Base-by-base conservation (phyloP, 805 yeast species). In the Saccharomyces mikatae region DNA sequence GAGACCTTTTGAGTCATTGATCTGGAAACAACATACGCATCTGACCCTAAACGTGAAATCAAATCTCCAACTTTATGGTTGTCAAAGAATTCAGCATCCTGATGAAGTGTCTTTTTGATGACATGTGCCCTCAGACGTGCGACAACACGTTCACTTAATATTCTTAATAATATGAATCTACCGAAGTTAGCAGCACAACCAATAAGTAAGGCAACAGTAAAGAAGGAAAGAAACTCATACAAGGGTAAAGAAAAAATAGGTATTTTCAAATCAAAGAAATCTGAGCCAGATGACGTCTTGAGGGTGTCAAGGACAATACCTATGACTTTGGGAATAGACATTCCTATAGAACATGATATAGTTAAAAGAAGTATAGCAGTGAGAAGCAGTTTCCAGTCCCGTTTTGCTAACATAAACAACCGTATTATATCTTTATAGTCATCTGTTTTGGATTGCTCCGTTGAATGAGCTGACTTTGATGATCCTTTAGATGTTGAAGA, bases 21-120 rank as follows among this genome's bases (percentile, higher is more conserved):
- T 60, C 89, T 80, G 9, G 97, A 82, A 21, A 92, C 96, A 29
- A 94, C 83, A 56, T 88, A 90, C 1, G 97, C 87, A 69, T 94
- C 99, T 46, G 88, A 86, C 14, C 96, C 87, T 51, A 92, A 74
- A 56, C 99, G 77, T 10, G 97, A 89, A 47, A 92, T 90, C 64
- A 92, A 76, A 67, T 92, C 99, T 44, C 99, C 99, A 9, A 90
- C 90, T 66, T 92, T 86, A 58, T 95, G 89, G n/a, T 84, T 81
- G 66, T 92, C 99, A 71, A 90, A 91, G 66, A 94, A 92, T 66
- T 87, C 91, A 17, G 96, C 86, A 68, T 92, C 97, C 66, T 92
- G 97, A 48, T 83, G 81, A 59, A 94, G 77, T 17, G 94, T 82
- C 57, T 83, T 86, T 65, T 82, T 81, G 67, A 90, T 86, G 44